phyloP scores from a whole-genome alignment of 768 basidiomycete species.

The Tulasnella sp. region DNA sequence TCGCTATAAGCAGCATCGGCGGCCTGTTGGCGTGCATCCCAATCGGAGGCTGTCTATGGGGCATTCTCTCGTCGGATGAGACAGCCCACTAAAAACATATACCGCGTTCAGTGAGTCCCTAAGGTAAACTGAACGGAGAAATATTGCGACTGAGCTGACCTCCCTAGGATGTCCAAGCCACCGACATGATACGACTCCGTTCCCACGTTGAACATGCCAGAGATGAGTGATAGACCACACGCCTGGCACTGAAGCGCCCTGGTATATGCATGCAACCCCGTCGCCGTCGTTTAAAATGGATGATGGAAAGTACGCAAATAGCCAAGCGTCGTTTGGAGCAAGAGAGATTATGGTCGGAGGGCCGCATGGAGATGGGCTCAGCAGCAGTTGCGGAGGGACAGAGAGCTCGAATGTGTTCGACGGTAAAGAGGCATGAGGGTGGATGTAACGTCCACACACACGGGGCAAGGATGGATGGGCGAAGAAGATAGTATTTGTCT shows the following conservation, averaged over 20 bases:
- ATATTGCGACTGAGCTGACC: neutral
- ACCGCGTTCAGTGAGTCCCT: neutral
- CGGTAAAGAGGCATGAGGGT: neutral
- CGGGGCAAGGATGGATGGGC: conserved; percentile 1
- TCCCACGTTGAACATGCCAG: conserved; percentile 6
- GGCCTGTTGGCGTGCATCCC: neutral
- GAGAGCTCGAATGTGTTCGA: conserved; percentile 9
- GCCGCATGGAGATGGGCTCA: neutral
- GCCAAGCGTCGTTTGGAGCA: neutral
- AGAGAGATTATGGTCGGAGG: conserved; percentile 8
- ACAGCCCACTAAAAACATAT: neutral
- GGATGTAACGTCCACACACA: conserved; percentile 7
- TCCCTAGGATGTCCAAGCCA: conserved; percentile 8
- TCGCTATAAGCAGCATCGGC: conserved; percentile 3
- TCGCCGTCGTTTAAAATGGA: neutral
- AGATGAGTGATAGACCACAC: neutral
- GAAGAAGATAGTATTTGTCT: neutral
- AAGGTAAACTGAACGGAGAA: neutral
- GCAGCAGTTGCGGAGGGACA: neutral
- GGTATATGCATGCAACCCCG: conserved; percentile 8
- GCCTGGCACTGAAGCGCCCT: neutral
- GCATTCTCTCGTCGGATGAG: neutral
- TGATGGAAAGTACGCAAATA: conserved; percentile 12
- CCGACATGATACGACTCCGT: neutral
- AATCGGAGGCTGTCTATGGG: neutral